Evolutionary conservation across 805 yeast species (phyloP), one percentile per base, ranked within the genome.

Genomic region (Lipomyces sp.): DNA sequence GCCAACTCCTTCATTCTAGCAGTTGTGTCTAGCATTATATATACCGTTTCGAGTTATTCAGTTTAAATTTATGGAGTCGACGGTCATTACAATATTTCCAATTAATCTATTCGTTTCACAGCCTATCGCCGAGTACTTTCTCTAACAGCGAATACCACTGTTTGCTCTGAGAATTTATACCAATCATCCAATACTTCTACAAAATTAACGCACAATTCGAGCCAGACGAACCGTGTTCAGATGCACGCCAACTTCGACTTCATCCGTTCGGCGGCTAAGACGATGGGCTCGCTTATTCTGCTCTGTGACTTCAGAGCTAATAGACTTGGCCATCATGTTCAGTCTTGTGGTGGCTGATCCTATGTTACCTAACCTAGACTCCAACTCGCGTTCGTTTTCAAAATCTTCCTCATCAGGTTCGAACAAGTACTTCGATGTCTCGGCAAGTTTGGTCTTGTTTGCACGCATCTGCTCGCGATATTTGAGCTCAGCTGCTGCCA

Each of bases 361-460:
- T 59, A 95, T 89, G 75, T 88, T 91, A 73, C 90, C 93, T 77
- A 94, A 80, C 74, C 95, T 95, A 69, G 84, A 79, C 62, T 92
- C 93, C 72, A 92, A 85, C 77, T 93, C 97, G 69, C 88, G 85
- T 75, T 94, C 98, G 86, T 91, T 85, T 71, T 88, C 95, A 73
- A 92, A 97, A 77, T 95, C 98, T 76, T 94, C 98, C 59, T 87
- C 87, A 77, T 94, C 98, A 58, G 89, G 90, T 75, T 92, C 97
- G 73, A 91, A 90, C 73, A 90, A 90, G 78, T 89, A 92, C 70
- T 86, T 80, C 63, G 85, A 80, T 1, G 96, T 89, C 50, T 86
- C 87, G 58, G 75, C 80, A 58, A 86, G 82, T 69, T 83, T 78
- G 69, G 80, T 77, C 64, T 86, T 86, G 60, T 85, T 85, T 62